These are phyloP conservation scores for Fomitopsis serialis DNA, from an alignment of 768 basidiomycete species.

Conservation along the genomic window DNA sequence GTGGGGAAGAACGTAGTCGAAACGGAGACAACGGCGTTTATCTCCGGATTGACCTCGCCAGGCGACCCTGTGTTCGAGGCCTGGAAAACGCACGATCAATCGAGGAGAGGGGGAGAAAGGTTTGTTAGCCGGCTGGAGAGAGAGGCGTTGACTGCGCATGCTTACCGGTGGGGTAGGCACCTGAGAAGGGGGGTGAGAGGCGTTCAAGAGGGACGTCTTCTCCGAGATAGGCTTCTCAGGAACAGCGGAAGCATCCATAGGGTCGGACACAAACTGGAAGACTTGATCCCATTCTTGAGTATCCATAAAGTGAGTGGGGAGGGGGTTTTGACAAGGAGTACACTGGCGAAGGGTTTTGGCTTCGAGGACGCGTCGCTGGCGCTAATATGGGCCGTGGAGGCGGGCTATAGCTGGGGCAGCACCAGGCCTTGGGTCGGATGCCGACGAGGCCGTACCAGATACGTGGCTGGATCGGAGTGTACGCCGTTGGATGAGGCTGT, in stretches of 20 bases:
- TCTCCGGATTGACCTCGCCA: constrained; percentile 7
- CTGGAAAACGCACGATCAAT: background rate
- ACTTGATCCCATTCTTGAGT: constrained; percentile 19
- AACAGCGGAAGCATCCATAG: constrained; percentile 12
- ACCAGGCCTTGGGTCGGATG: too few species aligned
- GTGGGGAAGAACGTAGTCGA: constrained; percentile 81
- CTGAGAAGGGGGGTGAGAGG: constrained; percentile 1
- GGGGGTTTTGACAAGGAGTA: too few species aligned
- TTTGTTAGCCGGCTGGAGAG: background rate
- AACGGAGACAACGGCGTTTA: constrained; percentile 54
- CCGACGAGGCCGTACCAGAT: too few species aligned
- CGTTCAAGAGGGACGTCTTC: background rate
- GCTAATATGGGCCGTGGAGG: too few species aligned
- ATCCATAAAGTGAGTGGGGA: too few species aligned
- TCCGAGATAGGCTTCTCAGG: constrained; percentile 11
- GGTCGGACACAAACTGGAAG: constrained; percentile 21
- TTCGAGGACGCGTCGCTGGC: too few species aligned
- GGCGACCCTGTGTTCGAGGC: constrained; percentile 12
- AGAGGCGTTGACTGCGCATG: background rate
- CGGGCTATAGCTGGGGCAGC: too few species aligned
- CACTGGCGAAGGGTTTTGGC: too few species aligned
- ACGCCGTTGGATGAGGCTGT: too few species aligned
- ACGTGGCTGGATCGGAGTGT: too few species aligned
- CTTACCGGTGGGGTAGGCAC: constrained; percentile 21
- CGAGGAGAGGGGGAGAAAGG: too few species aligned